Percentiles rank a stretch among this genome's conserved stretches.
Conservation (phyloP, 306 rosid species). For the Sechiopsis laciniata region DNA sequence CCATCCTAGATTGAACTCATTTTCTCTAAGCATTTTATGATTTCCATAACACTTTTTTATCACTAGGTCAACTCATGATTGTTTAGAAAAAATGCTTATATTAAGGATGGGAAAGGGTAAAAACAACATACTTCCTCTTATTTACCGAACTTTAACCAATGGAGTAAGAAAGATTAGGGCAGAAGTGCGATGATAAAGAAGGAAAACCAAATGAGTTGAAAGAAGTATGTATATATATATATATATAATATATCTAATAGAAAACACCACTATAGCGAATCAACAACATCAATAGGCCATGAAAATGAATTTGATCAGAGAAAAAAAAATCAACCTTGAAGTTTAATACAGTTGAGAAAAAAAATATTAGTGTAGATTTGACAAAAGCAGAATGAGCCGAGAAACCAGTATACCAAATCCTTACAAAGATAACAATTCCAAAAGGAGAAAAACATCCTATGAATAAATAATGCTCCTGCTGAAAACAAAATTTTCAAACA, state of each 20-base stretch:
- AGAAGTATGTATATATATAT: background rate
- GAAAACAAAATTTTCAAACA: conserved; percentile 5
- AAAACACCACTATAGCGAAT: background rate
- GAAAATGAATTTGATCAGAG: background rate
- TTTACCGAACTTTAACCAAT: conserved; percentile 13
- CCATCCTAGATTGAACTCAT: no score
- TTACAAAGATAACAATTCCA: conserved; percentile 11
- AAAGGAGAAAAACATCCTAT: background rate
- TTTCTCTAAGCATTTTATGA: no score
- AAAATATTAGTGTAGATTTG: background rate
- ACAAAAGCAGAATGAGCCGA: background rate
- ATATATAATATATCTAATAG: conserved; percentile 1
- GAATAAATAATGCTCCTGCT: background rate
- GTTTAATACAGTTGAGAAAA: conserved; percentile 1
- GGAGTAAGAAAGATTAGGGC: background rate
- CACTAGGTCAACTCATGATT: no score
- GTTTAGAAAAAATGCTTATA: background rate
- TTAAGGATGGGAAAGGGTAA: background rate
- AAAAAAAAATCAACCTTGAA: conserved; percentile 1
- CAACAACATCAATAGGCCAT: background rate
- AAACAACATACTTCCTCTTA: background rate
- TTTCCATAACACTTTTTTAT: no score
- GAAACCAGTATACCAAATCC: background rate
- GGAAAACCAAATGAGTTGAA: background rate
- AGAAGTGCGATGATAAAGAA: background rate